Conservation (phyloP, 306 rosid species). For the Canavalia ensiformis region DNA sequence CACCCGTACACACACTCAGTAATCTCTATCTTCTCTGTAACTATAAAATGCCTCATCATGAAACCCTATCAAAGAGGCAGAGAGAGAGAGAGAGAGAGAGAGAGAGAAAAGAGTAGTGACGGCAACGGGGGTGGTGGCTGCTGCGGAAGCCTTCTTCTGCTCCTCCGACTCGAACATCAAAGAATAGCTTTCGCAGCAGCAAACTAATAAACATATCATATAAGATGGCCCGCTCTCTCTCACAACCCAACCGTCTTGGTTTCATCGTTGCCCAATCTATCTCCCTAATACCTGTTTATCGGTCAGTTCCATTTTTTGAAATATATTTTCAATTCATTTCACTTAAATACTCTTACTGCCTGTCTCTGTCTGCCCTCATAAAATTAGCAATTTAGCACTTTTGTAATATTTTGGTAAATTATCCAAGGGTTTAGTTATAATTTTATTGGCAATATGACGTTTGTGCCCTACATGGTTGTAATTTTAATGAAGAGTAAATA, state of each 20-base stretch:
- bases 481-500: no score
- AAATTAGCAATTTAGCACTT: not conserved
- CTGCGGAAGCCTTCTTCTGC: slow-evolving; percentile 30
- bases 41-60: not conserved
- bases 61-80: not conserved
- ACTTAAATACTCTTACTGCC: no score
- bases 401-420: no score
- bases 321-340: not conserved
- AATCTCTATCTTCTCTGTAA: not conserved
- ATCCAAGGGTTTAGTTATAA: not conserved
- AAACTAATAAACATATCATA: not conserved
- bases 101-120: not conserved
- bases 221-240: slow-evolving; percentile 44
- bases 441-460: not conserved
- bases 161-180: not conserved
- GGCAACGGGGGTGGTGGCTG: slow-evolving; percentile 33
- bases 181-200: slow-evolving; percentile 45
- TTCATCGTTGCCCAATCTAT: slow-evolving; percentile 30
- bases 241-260: slow-evolving; percentile 22
- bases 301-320: slow-evolving; percentile 19
- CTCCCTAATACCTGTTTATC: not conserved
- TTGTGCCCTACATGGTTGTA: not conserved
- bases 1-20: not conserved
- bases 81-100: not conserved
- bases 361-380: no score